Evolutionary conservation across 371 early-diverging fungal genomes (phyloP).

Genomic region (Mucor ambiguus): DNA sequence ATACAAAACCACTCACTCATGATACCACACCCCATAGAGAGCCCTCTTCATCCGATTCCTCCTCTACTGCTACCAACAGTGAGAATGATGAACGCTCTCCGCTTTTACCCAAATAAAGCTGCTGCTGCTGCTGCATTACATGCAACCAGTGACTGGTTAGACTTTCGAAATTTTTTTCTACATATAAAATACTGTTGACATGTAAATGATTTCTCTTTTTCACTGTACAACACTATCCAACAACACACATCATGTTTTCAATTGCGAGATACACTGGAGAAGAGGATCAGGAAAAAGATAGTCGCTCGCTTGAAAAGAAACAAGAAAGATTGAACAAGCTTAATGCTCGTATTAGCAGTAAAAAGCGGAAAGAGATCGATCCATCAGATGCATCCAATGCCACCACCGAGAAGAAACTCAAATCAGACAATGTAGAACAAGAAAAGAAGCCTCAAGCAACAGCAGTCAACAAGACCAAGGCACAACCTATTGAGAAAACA

Average conservation of each 20-base stretch:
- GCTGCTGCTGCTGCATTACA: neutral
- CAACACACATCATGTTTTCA: slow-evolving; percentile 30
- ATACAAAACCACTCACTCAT: neutral
- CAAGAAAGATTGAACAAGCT: slow-evolving; percentile 31
- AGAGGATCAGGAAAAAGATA: slow-evolving; percentile 30
- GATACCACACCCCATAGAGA: neutral
- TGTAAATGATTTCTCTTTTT: neutral
- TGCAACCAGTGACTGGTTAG: slow-evolving; percentile 1
- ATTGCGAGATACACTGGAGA: slow-evolving; percentile 37
- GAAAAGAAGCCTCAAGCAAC: slow-evolving; percentile 1
- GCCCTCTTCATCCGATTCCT: neutral
- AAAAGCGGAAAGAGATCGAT: slow-evolving; percentile 22
- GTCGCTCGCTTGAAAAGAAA: slow-evolving; percentile 28
- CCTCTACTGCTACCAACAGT: neutral
- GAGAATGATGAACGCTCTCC: slow-evolving; percentile 20
- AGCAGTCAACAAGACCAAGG: neutral
- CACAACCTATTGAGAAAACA: neutral
- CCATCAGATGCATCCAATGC: neutral
- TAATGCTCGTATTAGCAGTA: slow-evolving; percentile 23
- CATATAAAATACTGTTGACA: neutral
- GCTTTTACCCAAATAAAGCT: slow-evolving; percentile 17
- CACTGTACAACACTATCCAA: neutral
- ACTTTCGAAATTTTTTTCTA: slow-evolving; percentile 6
- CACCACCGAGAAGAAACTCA: neutral
- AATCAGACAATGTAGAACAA: neutral